A percentile compares a stretch with the other conserved stretches of the same genome.
Evolutionary conservation across 2,329 filamentous ascomycete species (phyloP).

Genomic region (Venturia effusa): DNA sequence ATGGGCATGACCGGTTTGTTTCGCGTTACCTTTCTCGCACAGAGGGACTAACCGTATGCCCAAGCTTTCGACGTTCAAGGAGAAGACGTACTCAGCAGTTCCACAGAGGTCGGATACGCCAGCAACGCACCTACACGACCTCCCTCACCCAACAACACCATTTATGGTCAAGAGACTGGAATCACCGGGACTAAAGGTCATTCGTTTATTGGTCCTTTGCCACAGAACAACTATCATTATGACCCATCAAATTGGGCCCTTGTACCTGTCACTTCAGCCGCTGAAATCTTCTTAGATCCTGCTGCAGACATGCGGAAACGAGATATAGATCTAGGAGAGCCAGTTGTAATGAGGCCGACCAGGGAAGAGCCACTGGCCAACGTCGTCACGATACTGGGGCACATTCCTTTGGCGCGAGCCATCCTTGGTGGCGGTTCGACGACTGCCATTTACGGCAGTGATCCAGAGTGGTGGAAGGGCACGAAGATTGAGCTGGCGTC

Average conservation of each 20-base stretch:
- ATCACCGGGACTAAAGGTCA: background rate
- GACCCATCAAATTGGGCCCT: slow-evolving; percentile 39
- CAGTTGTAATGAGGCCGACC: slow-evolving; percentile 47
- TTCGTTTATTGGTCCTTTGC: slow-evolving; percentile 7
- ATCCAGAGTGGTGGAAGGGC: slow-evolving; percentile 53
- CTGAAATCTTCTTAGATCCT: slow-evolving; percentile 45
- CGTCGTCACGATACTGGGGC: slow-evolving; percentile 50
- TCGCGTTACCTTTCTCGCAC: background rate
- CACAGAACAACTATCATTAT: slow-evolving; percentile 9
- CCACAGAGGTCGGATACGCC: background rate
- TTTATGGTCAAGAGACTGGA: background rate
- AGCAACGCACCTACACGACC: slow-evolving; percentile 1
- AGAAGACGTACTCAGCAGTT: background rate
- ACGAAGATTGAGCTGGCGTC: slow-evolving; percentile 36
- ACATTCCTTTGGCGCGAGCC: slow-evolving; percentile 48
- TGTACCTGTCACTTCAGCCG: slow-evolving; percentile 34
- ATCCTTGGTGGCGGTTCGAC: slow-evolving; percentile 39
- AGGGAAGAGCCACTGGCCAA: slow-evolving; percentile 44
- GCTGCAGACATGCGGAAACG: slow-evolving; percentile 36
- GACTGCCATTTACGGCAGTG: slow-evolving; percentile 40
- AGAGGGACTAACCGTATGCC: background rate
- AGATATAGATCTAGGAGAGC: slow-evolving; percentile 30
- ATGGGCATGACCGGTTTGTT: background rate
- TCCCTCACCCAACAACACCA: background rate
- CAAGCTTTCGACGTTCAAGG: background rate